Evolutionary conservation across 768 basidiomycete species (phyloP), one percentile per base, ranked within the genome.

Genomic region (Kwoniella newhampshirensis): DNA sequence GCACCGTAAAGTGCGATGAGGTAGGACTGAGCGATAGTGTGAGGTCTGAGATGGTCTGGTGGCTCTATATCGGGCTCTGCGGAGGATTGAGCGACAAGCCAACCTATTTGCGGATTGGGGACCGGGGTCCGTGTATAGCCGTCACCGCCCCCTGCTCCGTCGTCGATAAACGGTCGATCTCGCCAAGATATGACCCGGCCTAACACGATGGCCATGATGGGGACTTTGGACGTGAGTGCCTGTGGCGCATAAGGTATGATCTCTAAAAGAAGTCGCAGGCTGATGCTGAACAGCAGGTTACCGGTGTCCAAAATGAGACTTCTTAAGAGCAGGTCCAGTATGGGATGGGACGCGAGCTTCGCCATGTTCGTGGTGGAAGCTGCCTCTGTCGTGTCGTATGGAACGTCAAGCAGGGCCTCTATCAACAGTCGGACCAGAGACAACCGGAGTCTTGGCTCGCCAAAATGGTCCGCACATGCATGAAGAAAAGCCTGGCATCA

Each of bases 1-100:
- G 92, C 83, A 67, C 90, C 92, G 77, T 93, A 94, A 59, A 96
- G 46, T 26, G 65, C 61, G 28, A 70, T 61, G 17, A 70, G 55
- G 39, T 54, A 64, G 4, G 68, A 41, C 27, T 62, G 56, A 18
- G 60, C 63, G 48, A 66, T 59, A 7, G 37, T n/a, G 43, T 53
- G 35, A 13, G 69, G 62, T 32, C 47, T 47, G 17, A 68, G 43
- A 13, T 56, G 79, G 42, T 82, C 81, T 11, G 49, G 40, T 5
- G 66, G 56, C 9, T 55, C 32, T 3, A 50, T 23, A 12, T 25
- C 30, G 4, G 17, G 12, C 18, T 63, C 62, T 4, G 32, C n/a
- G 1, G 55, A 45, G 2, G 62, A 45, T 5, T 39, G 51, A 8
- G 65, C 66, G 11, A 70, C 61, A 27, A 40, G 17, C 71, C 71